phyloP scores from a whole-genome alignment of 1,284 basidiomycete species.

The Puccinia horiana region DNA sequence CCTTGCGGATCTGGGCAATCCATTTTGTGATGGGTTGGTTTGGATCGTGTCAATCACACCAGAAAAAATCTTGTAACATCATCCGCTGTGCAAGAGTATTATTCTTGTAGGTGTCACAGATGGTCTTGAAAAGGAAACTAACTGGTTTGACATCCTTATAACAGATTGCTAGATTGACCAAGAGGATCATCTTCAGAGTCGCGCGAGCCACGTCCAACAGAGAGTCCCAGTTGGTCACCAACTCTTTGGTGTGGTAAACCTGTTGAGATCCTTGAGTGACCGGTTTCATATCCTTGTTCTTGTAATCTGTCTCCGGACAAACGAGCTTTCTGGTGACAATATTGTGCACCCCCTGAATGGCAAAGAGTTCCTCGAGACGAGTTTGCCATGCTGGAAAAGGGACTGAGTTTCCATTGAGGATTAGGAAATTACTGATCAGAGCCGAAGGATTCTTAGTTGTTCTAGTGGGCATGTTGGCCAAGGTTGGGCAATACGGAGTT shows the following conservation, averaged over 20 bases:
- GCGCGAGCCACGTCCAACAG: neutral
- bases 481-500: neutral
- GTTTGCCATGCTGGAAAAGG: neutral
- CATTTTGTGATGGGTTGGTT: neutral
- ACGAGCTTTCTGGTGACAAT: neutral
- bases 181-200: neutral
- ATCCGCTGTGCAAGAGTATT: neutral
- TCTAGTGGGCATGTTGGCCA: neutral
- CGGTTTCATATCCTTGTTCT: neutral
- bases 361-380: neutral
- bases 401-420: neutral
- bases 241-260: neutral
- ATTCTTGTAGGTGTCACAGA: neutral
- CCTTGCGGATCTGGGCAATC: neutral
- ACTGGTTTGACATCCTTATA: neutral
- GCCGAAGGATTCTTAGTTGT: neutral
- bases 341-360: neutral
- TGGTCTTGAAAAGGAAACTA: neutral
- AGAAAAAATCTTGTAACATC: neutral
- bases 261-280: neutral
- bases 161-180: neutral
- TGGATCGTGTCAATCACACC: neutral
- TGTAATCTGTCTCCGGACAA: neutral
- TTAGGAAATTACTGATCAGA: neutral
- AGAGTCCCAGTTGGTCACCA: neutral